Conservation (phyloP, 805 yeast genomes). For the Kregervanrija fluxuum region DNA sequence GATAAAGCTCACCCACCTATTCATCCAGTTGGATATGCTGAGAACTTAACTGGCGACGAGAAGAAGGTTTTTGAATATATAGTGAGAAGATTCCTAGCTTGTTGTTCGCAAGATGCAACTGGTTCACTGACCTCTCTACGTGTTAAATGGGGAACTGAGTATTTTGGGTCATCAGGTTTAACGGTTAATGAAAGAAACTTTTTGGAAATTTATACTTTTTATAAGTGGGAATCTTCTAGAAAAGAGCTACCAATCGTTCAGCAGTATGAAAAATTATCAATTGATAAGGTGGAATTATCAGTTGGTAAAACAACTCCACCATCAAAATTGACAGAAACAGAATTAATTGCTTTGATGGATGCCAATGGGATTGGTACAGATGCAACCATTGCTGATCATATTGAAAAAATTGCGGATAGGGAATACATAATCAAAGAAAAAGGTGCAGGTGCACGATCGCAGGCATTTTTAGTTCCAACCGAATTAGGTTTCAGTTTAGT, state of each 20-base stretch:
- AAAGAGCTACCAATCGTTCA: slow-evolving; percentile 54
- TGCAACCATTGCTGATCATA: slow-evolving; percentile 98
- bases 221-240: slow-evolving; percentile 65
- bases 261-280: slow-evolving; percentile 47
- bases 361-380: slow-evolving; percentile 97
- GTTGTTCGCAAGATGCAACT: slow-evolving; percentile 85
- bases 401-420: slow-evolving; percentile 65
- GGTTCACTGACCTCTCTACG: slow-evolving; percentile 62
- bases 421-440: slow-evolving; percentile 51
- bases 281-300: slow-evolving; percentile 51
- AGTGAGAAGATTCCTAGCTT: slow-evolving; percentile 79
- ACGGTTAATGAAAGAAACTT: slow-evolving; percentile 68
- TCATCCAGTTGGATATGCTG: slow-evolving; percentile 50
- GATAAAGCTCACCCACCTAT: slow-evolving; percentile 99
- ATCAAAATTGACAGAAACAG: slow-evolving; percentile 79
- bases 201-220: slow-evolving; percentile 72
- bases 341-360: slow-evolving; percentile 89
- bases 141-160: slow-evolving; percentile 73
- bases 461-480: slow-evolving; percentile 61
- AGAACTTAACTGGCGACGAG: slow-evolving; percentile 37
- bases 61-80: slow-evolving; percentile 80
- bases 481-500: slow-evolving; percentile 79
- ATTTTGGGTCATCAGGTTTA: slow-evolving; percentile 66
- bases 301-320: slow-evolving; percentile 83
- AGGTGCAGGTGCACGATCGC: slow-evolving; percentile 30